A percentile compares a stretch with the other conserved stretches of the same genome.
phyloP scores from a whole-genome alignment of 2,329 filamentous ascomycete species.

The Didymella segeticola region DNA sequence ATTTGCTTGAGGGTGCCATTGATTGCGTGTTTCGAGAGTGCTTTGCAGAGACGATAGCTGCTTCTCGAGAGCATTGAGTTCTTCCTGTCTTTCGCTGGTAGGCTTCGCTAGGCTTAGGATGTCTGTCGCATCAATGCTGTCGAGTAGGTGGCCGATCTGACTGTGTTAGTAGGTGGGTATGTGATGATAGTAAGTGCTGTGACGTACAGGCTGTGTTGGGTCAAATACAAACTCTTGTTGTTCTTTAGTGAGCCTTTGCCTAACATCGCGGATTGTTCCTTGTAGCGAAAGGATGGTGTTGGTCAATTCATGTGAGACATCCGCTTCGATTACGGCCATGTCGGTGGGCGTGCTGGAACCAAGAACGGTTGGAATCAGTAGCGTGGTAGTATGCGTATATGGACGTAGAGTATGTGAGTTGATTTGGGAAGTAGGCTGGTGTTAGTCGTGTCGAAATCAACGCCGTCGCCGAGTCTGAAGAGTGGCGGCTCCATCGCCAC shows the following conservation, averaged over 20 bases:
- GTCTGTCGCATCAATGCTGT: background rate
- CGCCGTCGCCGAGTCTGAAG: too few species aligned
- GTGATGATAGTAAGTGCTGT: background rate
- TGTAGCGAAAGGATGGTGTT: conserved; percentile 12
- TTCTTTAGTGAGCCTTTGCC: background rate
- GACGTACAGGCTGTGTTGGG: conserved; percentile 3
- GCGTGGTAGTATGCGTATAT: too few species aligned
- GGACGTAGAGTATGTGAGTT: too few species aligned
- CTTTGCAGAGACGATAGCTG: background rate
- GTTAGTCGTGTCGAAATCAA: too few species aligned
- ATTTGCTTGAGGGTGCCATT: background rate
- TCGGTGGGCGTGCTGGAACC: too few species aligned
- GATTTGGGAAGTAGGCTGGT: too few species aligned
- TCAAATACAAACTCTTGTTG: conserved; percentile 2
- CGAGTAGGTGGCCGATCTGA: conserved; percentile 15
- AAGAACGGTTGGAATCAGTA: too few species aligned
- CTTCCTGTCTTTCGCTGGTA: background rate
- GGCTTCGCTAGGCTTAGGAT: conserved; percentile 8
- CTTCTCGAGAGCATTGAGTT: background rate
- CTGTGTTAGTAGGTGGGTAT: background rate
- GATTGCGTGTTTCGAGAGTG: background rate
- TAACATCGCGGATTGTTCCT: conserved; percentile 1
- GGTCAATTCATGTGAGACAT: conserved; percentile 5
- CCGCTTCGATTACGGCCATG: background rate
- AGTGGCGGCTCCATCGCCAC: too few species aligned